Conservation (phyloP, 2,329 filamentous ascomycete species). For the Cladorrhinum sp. region DNA sequence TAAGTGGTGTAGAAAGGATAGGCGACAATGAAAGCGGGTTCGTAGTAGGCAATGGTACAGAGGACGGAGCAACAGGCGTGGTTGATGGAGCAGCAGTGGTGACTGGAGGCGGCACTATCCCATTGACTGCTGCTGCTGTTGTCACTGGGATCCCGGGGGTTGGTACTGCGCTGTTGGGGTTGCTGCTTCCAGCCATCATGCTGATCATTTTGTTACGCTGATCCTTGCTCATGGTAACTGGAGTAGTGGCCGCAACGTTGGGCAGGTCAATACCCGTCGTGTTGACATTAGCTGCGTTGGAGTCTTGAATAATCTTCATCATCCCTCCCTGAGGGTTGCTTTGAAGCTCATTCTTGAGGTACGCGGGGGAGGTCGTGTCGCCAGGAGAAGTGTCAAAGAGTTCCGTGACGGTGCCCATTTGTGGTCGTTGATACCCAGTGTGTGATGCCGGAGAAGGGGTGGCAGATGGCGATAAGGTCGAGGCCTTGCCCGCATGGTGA, state of each 20-base stretch:
- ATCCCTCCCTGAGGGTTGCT: constrained; percentile 58
- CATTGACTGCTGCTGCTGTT: constrained; percentile 18
- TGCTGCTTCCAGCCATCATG: constrained; percentile 52
- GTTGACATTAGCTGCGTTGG: constrained; percentile 51
- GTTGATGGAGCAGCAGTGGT: constrained; percentile 13
- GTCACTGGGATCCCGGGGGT: constrained; percentile 9
- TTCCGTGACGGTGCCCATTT: constrained; percentile 58
- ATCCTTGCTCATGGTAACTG: constrained; percentile 53
- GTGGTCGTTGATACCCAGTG: constrained; percentile 37
- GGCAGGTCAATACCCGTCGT: constrained; percentile 50
- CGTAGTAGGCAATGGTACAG: constrained; percentile 24
- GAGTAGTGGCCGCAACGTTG: constrained; percentile 54
- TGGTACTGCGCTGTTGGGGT: constrained; percentile 19
- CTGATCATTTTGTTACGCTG: constrained; percentile 58
- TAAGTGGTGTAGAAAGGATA: constrained; percentile 44
- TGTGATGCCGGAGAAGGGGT: constrained; percentile 32
- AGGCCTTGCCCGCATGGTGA: constrained; percentile 31
- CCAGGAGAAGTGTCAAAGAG: constrained; percentile 52
- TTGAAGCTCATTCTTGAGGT: constrained; percentile 54
- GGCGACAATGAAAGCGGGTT: constrained; percentile 39
- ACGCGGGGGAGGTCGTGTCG: constrained; percentile 45
- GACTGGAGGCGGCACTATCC: constrained; percentile 16
- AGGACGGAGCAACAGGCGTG: constrained; percentile 20
- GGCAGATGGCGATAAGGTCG: constrained; percentile 31
- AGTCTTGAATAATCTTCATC: constrained; percentile 64